A percentile compares a stretch with the other conserved stretches of the same genome.
These are phyloP conservation scores for Pleurostoma richardsiae DNA, from an alignment of 2,329 filamentous ascomycete genomes.

Conservation along the genomic window DNA sequence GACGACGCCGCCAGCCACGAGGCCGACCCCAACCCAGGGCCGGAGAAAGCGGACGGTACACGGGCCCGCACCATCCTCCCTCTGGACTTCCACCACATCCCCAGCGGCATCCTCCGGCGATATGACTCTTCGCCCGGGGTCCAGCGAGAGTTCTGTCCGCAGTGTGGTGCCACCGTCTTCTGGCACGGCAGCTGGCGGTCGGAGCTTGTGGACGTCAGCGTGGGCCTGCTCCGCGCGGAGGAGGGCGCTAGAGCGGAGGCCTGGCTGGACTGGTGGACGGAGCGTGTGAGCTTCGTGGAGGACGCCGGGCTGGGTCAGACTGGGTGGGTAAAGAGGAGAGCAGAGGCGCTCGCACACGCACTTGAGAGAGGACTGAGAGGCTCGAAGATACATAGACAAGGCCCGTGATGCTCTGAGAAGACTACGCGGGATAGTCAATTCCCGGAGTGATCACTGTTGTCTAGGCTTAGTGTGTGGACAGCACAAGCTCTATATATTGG, in stretches of 20 bases:
- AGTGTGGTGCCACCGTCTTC: conserved; percentile 61
- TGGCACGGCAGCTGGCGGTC: conserved; percentile 51
- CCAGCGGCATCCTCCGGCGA: conserved; percentile 36
- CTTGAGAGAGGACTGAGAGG: conserved; percentile 12
- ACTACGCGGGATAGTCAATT: too few relatives aligned
- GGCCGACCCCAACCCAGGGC: background rate
- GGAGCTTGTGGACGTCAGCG: conserved; percentile 58
- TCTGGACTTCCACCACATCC: conserved; percentile 28
- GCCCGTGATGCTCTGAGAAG: too few relatives aligned
- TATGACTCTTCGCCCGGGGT: conserved; percentile 51
- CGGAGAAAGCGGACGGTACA: background rate
- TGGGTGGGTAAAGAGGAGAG: conserved; percentile 19
- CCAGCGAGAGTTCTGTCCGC: conserved; percentile 54
- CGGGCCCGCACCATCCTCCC: conserved; percentile 7
- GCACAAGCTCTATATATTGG: too few relatives aligned
- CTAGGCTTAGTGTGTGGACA: too few relatives aligned
- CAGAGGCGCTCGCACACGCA: conserved; percentile 16
- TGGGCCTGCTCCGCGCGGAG: conserved; percentile 46
- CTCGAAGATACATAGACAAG: too few relatives aligned
- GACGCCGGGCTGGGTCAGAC: conserved; percentile 31
- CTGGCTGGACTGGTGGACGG: conserved; percentile 59
- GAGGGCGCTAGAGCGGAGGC: conserved; percentile 49
- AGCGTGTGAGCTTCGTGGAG: conserved; percentile 54
- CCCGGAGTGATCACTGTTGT: too few relatives aligned
- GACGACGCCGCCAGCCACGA: background rate